A percentile compares a stretch with the other conserved stretches of the same genome.
phyloP scores from a whole-genome alignment of 257 asterid genomes.

The Osmanthus fragrans region DNA sequence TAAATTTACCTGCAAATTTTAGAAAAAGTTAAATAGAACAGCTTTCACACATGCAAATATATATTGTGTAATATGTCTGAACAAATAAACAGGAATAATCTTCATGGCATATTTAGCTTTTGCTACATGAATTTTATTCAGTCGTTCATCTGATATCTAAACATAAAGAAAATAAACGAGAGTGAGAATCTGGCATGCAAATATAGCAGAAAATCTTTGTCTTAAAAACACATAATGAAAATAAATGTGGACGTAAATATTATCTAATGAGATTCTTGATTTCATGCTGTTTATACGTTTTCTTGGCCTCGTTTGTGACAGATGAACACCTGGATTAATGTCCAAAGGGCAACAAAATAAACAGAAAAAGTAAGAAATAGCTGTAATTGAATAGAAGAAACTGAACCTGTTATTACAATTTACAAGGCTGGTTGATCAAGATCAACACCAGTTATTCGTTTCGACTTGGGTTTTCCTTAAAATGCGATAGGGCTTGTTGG shows the following conservation, averaged over 20 bases:
- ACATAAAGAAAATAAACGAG: too few relatives aligned
- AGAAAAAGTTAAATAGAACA: neutral
- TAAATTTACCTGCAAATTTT: conserved; percentile 16
- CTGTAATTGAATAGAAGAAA: neutral
- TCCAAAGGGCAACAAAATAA: neutral
- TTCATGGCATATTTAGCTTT: neutral
- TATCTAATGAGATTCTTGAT: too few relatives aligned
- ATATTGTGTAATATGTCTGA: neutral
- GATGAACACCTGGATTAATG: neutral
- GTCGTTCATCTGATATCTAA: neutral
- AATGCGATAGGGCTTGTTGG: neutral
- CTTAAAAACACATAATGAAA: too few relatives aligned
- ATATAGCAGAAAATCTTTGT: too few relatives aligned
- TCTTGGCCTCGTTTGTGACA: too few relatives aligned
- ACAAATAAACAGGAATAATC: neutral
- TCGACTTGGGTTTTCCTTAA: too few relatives aligned
- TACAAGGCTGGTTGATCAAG: too few relatives aligned
- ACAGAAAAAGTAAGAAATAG: too few relatives aligned
- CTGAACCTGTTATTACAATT: too few relatives aligned
- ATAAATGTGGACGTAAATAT: too few relatives aligned
- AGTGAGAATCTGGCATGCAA: neutral
- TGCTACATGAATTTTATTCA: neutral
- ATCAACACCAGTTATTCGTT: too few relatives aligned
- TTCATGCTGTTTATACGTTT: too few relatives aligned
- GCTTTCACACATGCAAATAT: neutral